Base-by-base conservation (phyloP, 2,329 filamentous ascomycete species). In the Beauveria sp. region DNA sequence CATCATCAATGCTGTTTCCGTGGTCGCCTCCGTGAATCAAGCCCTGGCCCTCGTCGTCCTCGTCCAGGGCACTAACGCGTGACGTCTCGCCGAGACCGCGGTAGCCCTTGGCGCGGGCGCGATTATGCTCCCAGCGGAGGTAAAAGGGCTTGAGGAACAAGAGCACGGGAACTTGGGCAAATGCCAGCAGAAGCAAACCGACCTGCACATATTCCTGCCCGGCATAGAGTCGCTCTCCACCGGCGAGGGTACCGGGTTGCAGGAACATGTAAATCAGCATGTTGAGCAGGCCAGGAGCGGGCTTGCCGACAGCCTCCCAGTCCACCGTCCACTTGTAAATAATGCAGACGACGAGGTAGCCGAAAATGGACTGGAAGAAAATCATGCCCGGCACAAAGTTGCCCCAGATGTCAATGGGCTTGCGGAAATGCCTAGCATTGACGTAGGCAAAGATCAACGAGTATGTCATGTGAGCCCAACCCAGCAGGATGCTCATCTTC, bases 191-290 rank as follows among this genome's bases (percentile, higher is more conserved):
- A 24, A 99, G 78, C 42, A 99, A 79, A 58, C 90, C 73, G 14
- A 91, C 78, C 74, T 99, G 95, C 0, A 99, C 82, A 2, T 73
- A 73, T 16, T 80, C 83, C 74, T 99, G 95, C 47, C 90, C 90
- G 24, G 79, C 73, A 73, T 96, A 99, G 5, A 99, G 81, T 56
- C 82, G 82, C 64, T 91, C 84, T 54, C 90, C 87, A 14, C 57
- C 43, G 12, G 62, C 40, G 10, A 65, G 71, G 0, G 75, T 89
- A 57, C 92, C 92, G 3, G 95, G 95, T 65, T 88, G 86, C 67
- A 99, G 78, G 80, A 99, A 99, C 96, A 99, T 99, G 83, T 97
- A 97, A 71, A 99, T 99, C 70, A 99, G 81, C 93, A 98, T 98
- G 83, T 99, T 99, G 65, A 99, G 79, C 63, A 99, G 81, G 70